Base-by-base conservation (phyloP, 148 eudicot species). In the Vaccinium myrtillus region DNA sequence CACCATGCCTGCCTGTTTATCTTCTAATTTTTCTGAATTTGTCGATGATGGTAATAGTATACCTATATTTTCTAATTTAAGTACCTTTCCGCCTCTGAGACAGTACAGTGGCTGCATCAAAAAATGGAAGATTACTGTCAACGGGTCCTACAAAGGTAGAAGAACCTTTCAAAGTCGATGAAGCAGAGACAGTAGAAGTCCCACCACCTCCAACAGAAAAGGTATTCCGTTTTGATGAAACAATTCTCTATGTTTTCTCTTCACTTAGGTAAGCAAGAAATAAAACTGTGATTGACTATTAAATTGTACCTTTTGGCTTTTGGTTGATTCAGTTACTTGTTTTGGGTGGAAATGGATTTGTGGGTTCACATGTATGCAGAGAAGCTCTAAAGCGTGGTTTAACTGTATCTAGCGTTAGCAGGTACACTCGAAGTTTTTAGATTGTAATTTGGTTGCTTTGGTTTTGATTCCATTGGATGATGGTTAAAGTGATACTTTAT, bases 271-370 rank as follows among this genome's bases (percentile, higher is more conserved):
- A 71, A n/a, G 9, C 81, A 67, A 13, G 56, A 48, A 25, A 46
- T 43, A 67, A 25, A 46, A 48, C 56, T 69, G 23, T 49, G 6
- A 59, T 39, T n/a, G 49, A 65, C 18, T 83, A 63, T 59, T 75
- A 50, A 16, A n/a, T 84, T 83, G 21, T 5, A 56, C 27, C 50
- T 74, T 84, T 81, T 65, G 81, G 69, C 50, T 74, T 84, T 81
- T 65, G 81, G 69, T 78, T 88, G 70, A 85, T 87, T 63, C 81
- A 92, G 94, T 81, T 92, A 36, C 94, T 92, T 84, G 90, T 92
- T 76, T 82, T 92, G 85, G 94, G 94, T 78, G 94, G 94, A 82
- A 92, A 88, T 86, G 94, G 94, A 23, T 92, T 92, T 80, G 94
- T 92, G 80, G 94, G 94, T 58, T 91, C 94, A 39, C 94, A 92